Evolutionary conservation across 306 rosid species (phyloP), one percentile per base, ranked within the genome.

Genomic region (Sphenostylis stenocarpa): DNA sequence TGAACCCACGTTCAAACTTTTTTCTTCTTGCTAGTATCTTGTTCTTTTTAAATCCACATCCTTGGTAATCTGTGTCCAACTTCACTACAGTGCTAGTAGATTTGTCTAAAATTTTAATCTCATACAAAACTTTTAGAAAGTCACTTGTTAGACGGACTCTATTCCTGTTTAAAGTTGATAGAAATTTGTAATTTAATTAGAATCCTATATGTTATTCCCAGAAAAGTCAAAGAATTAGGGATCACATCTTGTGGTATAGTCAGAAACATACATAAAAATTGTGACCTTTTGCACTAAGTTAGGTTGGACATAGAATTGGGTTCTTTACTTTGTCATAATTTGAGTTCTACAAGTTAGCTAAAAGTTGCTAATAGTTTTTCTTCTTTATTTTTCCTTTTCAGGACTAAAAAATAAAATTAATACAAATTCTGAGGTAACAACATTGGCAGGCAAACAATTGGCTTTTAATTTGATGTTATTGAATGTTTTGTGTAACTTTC

Each of bases 311-410:
- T 10, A 33, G 39, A 56, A 17, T 28, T 55, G 68, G 39, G 58
- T 55, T 41, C 23, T 43, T 17, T 44, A 9, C 12, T 31, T 67
- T 3, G 48, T 31, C 38, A 44, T 58, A n/a, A 33, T 58, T 38
- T 71, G 67, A 38, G 56, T 21, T 36, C 56, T 19, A 24, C 17
- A 61, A 60, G 64, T 78, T 61, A 78, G 26, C 41, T 38, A 17
- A n/a, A 38, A 39, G 72, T 33, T 71, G 36, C 47, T 13, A 26
- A 61, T 21, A 4, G 39, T 61, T 56, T 62, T 70, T 61, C 28
- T 24, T 62, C 14, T 49, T n/a, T 3, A 0, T 38, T 51, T 61
- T 70, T 8, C n/a, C n/a, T n/a, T n/a, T n/a, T n/a, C n/a, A n/a
- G n/a, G n/a, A n/a, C n/a, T n/a, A n/a, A n/a, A n/a, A n/a, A 52